A percentile compares a stretch with the other conserved stretches of the same genome.
Evolutionary conservation across 2,329 filamentous ascomycete genomes (phyloP).

Genomic region (Neonectria magnoliae): DNA sequence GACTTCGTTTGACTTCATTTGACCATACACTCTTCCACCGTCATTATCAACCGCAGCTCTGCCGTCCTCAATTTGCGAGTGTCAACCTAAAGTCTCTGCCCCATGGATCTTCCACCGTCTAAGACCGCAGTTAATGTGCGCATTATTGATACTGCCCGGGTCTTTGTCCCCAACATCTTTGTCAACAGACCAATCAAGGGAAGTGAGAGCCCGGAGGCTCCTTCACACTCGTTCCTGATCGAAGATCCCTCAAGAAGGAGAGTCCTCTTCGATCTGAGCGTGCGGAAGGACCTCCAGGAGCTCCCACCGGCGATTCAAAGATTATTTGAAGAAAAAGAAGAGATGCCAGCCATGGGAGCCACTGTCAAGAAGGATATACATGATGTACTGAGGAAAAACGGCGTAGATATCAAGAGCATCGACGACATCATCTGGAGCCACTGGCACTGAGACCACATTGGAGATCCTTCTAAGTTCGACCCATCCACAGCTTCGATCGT

Average conservation of each 20-base stretch:
- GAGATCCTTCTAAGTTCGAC: conserved; percentile 40
- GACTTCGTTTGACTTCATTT: neutral
- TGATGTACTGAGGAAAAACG: conserved; percentile 1
- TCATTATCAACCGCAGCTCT: neutral
- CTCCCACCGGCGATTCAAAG: neutral
- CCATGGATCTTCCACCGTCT: neutral
- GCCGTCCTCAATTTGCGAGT: neutral
- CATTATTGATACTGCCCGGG: neutral
- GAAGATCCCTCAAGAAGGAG: neutral
- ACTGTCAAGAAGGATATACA: neutral
- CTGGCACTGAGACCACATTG: conserved; percentile 44
- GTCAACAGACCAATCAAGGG: neutral
- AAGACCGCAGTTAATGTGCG: neutral
- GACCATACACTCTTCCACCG: neutral
- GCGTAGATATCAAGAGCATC: conserved; percentile 15
- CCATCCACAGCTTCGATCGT: conserved; percentile 37
- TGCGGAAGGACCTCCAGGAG: conserved; percentile 7
- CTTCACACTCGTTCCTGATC: conserved; percentile 11
- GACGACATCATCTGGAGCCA: conserved; percentile 44
- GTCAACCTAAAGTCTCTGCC: neutral
- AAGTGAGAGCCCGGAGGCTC: neutral
- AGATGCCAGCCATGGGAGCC: neutral
- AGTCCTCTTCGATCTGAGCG: conserved; percentile 5
- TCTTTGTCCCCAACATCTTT: neutral
- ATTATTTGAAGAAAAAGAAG: neutral